A percentile compares a stretch with the other conserved stretches of the same genome.
These are phyloP conservation scores for Pseudotulostoma volvatum DNA, from an alignment of 495 filamentous ascomycete species.

Conservation along the genomic window DNA sequence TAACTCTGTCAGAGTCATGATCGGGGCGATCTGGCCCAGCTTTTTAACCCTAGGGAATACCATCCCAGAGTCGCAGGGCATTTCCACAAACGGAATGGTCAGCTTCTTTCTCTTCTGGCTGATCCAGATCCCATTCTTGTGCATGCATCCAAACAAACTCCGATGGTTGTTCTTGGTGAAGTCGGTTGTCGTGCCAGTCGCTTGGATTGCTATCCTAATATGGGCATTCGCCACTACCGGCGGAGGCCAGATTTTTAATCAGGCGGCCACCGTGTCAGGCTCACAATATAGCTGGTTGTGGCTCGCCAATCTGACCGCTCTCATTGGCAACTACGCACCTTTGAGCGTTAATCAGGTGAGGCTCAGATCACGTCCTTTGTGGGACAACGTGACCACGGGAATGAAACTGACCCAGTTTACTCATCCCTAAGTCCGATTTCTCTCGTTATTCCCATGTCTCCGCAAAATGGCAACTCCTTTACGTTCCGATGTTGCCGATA, in stretches of 20 bases:
- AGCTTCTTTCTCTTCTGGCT: conserved; percentile 31
- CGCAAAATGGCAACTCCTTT: conserved; percentile 29
- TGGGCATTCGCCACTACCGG: conserved; percentile 11
- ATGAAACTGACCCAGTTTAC: conserved; percentile 43
- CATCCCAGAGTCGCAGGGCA: conserved; percentile 27
- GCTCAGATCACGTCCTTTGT: conserved; percentile 1
- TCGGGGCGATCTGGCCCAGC: conserved; percentile 29
- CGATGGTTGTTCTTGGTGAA: conserved; percentile 35
- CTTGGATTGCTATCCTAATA: conserved; percentile 1
- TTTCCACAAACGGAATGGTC: conserved; percentile 30
- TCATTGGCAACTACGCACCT: conserved; percentile 6
- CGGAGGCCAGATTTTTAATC: conserved; percentile 29
- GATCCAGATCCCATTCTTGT: conserved; percentile 30
- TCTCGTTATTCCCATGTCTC: conserved; percentile 30
- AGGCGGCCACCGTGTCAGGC: conserved; percentile 25
- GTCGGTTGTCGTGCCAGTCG: conserved; percentile 15
- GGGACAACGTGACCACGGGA: conserved; percentile 14
- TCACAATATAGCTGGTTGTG: conserved; percentile 24
- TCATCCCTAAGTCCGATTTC: conserved; percentile 37
- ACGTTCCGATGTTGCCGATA: conserved; percentile 31
- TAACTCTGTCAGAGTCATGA: conserved; percentile 25
- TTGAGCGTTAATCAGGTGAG: background rate
- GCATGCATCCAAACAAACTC: conserved; percentile 31
- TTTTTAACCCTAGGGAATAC: conserved; percentile 25
- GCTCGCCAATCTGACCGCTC: conserved; percentile 27